Evolutionary conservation across 352 stramenopile genomes (phyloP).

Genomic region (Hyaloperonospora brassicae): DNA sequence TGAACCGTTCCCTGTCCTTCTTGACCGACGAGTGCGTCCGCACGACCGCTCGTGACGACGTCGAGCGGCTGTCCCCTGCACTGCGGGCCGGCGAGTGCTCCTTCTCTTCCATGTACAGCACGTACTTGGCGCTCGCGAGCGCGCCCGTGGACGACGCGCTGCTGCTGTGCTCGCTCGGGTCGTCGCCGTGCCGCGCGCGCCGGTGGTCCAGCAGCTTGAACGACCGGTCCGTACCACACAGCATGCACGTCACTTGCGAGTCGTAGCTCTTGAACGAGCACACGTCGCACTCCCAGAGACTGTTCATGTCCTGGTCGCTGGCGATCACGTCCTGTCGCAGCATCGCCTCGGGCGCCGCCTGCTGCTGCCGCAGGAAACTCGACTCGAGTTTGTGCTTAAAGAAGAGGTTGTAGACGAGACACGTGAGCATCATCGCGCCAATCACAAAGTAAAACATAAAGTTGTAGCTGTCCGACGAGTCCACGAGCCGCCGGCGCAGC

Average conservation of each 20-base stretch:
- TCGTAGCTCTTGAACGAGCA: conserved; percentile 90
- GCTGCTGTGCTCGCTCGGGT: conserved; percentile 28
- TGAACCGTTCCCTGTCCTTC: conserved; percentile 58
- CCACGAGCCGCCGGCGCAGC: conserved; percentile 16
- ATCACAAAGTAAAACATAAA: conserved; percentile 88
- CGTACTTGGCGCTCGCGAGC: conserved; percentile 48
- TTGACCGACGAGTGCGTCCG: conserved; percentile 29
- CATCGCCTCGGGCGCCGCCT: conserved; percentile 75
- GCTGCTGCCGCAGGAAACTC: conserved; percentile 58
- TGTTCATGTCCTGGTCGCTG: conserved; percentile 80
- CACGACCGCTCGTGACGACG: conserved; percentile 5
- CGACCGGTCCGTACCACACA: conserved; percentile 79
- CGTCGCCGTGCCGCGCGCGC: conserved; percentile 21
- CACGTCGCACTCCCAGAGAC: conserved; percentile 88
- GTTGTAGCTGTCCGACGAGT: conserved; percentile 69
- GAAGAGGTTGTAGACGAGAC: conserved; percentile 85
- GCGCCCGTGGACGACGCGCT: conserved; percentile 25
- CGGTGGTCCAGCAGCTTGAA: conserved; percentile 64
- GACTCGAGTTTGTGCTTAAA: conserved; percentile 81
- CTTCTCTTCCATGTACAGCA: conserved; percentile 60
- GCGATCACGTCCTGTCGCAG: conserved; percentile 82
- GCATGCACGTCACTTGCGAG: conserved; percentile 77
- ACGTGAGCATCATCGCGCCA: conserved; percentile 82
- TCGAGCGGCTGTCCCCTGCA: conserved; percentile 15
- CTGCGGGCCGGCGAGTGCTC: conserved; percentile 39